Percentiles rank a stretch among this genome's conserved stretches.
phyloP scores from a whole-genome alignment of 768 basidiomycete species.

The Boletus barrowsii region DNA sequence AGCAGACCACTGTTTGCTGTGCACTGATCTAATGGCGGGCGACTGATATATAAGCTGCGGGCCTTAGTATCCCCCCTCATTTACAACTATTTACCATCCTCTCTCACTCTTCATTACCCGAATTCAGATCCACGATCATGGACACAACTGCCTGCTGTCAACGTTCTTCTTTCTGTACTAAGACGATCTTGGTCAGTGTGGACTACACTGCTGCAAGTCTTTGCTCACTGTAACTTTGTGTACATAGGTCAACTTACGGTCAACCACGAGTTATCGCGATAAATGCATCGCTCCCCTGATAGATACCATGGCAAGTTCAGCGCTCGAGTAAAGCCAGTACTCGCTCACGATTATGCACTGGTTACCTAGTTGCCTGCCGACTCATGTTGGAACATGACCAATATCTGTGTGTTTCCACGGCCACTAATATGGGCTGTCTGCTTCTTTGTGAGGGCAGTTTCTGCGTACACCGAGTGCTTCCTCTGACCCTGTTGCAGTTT shows the following conservation, averaged over 20 bases:
- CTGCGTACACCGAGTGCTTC: neutral
- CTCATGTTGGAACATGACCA: slow-evolving; percentile 1
- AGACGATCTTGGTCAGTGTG: slow-evolving; percentile 9
- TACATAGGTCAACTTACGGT: slow-evolving; percentile 7
- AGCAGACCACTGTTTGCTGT: slow-evolving; percentile 10
- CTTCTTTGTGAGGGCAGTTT: slow-evolving; percentile 19
- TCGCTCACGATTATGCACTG: neutral
- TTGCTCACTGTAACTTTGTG: neutral
- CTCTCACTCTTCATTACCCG: neutral
- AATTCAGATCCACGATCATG: slow-evolving; percentile 1
- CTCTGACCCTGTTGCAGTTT: slow-evolving; percentile 16
- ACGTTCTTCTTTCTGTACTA: neutral
- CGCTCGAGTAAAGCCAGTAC: neutral
- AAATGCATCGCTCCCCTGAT: slow-evolving; percentile 4
- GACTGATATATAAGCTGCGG: slow-evolving; percentile 20
- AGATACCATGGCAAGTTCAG: neutral
- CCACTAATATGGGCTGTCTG: slow-evolving; percentile 16
- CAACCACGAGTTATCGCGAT: neutral
- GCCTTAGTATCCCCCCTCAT: neutral
- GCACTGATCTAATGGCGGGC: slow-evolving; percentile 11
- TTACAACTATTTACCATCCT: slow-evolving; percentile 3
- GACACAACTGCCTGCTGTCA: neutral
- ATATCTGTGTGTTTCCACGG: neutral
- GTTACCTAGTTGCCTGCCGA: neutral
- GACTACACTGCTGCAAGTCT: neutral